phyloP scores from a whole-genome alignment of 371 early-diverging fungal species.

The Actinomortierella wolfii region DNA sequence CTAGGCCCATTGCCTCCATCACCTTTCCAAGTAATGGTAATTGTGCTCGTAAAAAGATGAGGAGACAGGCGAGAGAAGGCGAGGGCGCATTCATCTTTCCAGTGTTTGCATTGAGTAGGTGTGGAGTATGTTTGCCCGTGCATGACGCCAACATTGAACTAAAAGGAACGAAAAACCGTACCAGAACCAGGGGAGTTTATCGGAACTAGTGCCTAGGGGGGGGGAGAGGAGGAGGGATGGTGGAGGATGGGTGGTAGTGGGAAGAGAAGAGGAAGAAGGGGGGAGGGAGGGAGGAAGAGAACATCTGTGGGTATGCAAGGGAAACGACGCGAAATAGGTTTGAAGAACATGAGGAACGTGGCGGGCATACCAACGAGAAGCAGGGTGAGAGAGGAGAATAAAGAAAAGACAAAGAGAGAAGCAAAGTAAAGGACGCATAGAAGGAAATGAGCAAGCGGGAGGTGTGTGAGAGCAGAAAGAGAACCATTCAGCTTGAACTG shows the following conservation, averaged over 20 bases:
- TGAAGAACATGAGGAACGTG: neutral
- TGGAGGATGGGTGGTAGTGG: neutral
- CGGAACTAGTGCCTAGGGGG: neutral
- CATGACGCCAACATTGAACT: neutral
- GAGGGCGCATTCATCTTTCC: neutral
- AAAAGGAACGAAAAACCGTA: neutral
- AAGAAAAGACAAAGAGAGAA: neutral
- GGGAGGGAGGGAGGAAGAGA: neutral
- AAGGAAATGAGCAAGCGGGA: no score
- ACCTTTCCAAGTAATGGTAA: neutral
- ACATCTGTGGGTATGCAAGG: neutral
- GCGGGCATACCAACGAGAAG: neutral
- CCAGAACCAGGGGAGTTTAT: neutral
- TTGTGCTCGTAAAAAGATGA: no score
- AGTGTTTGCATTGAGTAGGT: no score
- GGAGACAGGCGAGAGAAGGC: no score
- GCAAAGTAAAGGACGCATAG: neutral
- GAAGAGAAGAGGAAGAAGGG: neutral
- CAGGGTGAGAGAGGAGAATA: slow-evolving; percentile 1
- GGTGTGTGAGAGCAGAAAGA: no score
- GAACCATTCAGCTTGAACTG: no score
- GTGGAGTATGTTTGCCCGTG: no score
- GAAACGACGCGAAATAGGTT: neutral
- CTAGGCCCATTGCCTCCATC: neutral
- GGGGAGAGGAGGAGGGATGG: neutral